phyloP scores from a whole-genome alignment of 2,329 filamentous ascomycete species.

The Hymenoscyphus scutula region DNA sequence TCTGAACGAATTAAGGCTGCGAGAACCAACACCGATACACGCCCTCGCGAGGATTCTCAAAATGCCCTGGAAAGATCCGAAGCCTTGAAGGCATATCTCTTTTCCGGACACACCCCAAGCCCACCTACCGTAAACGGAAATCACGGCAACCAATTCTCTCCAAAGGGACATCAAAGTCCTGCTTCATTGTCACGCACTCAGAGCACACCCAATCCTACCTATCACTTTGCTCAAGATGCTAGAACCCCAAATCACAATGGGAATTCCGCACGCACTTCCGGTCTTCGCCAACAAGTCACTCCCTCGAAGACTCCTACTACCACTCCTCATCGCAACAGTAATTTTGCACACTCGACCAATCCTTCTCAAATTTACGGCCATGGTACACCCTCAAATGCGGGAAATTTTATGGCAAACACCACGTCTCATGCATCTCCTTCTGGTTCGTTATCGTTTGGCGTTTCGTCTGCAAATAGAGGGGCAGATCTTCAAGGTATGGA shows the following conservation, averaged over 20 bases:
- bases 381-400: constrained; percentile 17
- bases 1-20: constrained; percentile 59
- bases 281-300: constrained; percentile 36
- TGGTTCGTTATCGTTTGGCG: constrained; percentile 20
- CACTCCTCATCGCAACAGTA: constrained; percentile 28
- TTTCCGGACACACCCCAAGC: constrained; percentile 40
- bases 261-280: constrained; percentile 30
- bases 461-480: constrained; percentile 23
- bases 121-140: constrained; percentile 10
- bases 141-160: constrained; percentile 11
- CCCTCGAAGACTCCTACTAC: constrained; percentile 34
- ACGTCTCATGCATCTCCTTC: constrained; percentile 23
- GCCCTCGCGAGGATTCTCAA: constrained; percentile 17
- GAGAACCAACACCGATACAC: constrained; percentile 31
- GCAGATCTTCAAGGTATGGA: constrained; percentile 35
- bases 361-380: constrained; percentile 26
- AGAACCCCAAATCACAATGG: constrained; percentile 19
- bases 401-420: constrained; percentile 17
- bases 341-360: constrained; percentile 24
- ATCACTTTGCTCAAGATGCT: constrained; percentile 19
- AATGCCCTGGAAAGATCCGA: constrained; percentile 39
- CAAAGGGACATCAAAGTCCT: constrained; percentile 17
- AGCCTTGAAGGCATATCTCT: constrained; percentile 57
- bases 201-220: constrained; percentile 19
- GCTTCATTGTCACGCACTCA: constrained; percentile 9